These are phyloP conservation scores for Hericium rajendrae DNA, from an alignment of 768 basidiomycete genomes.

Conservation along the genomic window DNA sequence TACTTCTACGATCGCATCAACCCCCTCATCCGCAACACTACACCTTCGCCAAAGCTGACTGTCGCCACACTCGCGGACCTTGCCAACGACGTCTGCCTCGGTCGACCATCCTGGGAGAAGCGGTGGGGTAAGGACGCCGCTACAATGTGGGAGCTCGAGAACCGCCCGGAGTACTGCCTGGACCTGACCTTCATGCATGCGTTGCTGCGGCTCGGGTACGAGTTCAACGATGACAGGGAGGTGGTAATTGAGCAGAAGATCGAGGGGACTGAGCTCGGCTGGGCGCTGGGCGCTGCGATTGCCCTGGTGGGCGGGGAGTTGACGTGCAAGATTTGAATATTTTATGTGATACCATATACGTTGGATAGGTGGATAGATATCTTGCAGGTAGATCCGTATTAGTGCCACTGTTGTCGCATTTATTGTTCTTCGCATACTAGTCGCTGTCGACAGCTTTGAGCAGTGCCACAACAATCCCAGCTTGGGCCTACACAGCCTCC, in stretches of 20 bases:
- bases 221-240: conserved; percentile 61
- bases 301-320: conserved; percentile 58
- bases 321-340: conserved; percentile 34
- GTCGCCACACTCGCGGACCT: conserved; percentile 52
- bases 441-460: too few species aligned
- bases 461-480: too few species aligned
- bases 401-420: too few species aligned
- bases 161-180: conserved; percentile 88
- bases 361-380: not conserved
- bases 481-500: too few species aligned
- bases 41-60: conserved; percentile 16
- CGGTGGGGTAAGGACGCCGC: conserved; percentile 35
- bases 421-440: too few species aligned
- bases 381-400: not conserved
- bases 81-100: conserved; percentile 67
- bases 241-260: conserved; percentile 83
- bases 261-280: conserved; percentile 83
- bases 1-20: conserved; percentile 95
- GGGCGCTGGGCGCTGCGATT: conserved; percentile 83
- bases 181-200: conserved; percentile 95
- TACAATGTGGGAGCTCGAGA: conserved; percentile 62
- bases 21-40: conserved; percentile 49
- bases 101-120: conserved; percentile 47
- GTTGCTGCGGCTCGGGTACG: conserved; percentile 82
- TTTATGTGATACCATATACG: not conserved